Evolutionary conservation across 768 basidiomycete genomes (phyloP).

Genomic region (Collybia sordida): DNA sequence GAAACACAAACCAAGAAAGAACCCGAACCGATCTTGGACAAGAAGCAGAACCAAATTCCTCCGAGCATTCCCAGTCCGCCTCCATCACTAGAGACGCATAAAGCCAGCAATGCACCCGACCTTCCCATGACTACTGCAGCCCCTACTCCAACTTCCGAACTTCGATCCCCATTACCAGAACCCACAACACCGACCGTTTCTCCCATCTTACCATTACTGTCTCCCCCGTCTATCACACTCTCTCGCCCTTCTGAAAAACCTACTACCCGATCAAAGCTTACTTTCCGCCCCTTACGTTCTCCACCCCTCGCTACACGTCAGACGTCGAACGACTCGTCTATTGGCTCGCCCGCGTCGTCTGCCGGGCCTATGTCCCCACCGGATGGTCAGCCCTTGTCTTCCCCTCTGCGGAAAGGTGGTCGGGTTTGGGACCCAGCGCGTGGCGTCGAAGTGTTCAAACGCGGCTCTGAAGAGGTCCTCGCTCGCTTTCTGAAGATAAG

Average conservation of each 20-base stretch:
- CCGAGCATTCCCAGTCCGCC: constrained; percentile 12
- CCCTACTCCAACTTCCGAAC: constrained; percentile 11
- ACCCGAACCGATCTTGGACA: constrained; percentile 12
- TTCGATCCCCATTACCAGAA: constrained; percentile 2
- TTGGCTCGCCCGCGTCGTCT: constrained; percentile 56
- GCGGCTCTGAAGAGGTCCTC: constrained; percentile 84
- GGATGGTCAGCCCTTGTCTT: constrained; percentile 33
- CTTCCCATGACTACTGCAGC: constrained; percentile 18
- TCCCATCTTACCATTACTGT: constrained; percentile 6
- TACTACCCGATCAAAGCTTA: constrained; percentile 12
- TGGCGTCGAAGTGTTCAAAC: constrained; percentile 83
- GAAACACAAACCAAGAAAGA: too few species aligned
- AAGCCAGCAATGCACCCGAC: constrained; percentile 6
- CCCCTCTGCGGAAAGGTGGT: constrained; percentile 43
- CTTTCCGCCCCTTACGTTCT: constrained; percentile 10
- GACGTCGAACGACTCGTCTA: constrained; percentile 49
- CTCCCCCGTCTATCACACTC: constrained; percentile 6
- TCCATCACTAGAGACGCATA: constrained; percentile 19
- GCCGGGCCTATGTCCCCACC: constrained; percentile 51
- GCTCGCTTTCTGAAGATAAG: constrained; percentile 81
- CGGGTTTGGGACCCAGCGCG: constrained; percentile 87
- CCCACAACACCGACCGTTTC: constrained; percentile 16
- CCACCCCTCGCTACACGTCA: constrained; percentile 31
- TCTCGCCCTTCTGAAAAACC: constrained; percentile 23
- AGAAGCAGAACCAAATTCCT: constrained; percentile 28